Percentiles rank a stretch among this genome's conserved stretches.
These are phyloP conservation scores for Solanum lycopersicoides DNA, from an alignment of 257 asterid species.

Conservation along the genomic window DNA sequence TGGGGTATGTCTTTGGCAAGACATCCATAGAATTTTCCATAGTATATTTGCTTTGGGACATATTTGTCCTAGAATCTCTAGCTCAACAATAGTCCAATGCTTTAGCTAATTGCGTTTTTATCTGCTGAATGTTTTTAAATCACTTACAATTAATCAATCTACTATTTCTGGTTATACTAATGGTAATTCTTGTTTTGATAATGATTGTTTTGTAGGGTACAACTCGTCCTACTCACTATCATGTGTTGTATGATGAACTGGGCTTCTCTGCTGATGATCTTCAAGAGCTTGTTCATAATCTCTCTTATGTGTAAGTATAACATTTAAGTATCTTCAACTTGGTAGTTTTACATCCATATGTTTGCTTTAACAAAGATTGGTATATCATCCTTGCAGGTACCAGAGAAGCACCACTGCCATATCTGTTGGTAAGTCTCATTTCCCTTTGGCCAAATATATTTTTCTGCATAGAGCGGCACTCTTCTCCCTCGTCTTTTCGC, in stretches of 20 bases:
- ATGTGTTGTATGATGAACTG: conserved; percentile 60
- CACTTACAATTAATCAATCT: neutral
- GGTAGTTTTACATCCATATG: neutral
- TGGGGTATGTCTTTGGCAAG: neutral
- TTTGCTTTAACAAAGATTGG: neutral
- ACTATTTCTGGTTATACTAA: neutral
- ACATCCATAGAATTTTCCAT: neutral
- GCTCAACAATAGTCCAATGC: neutral
- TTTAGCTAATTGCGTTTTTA: no score
- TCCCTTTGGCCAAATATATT: no score
- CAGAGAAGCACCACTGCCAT: conserved; percentile 96
- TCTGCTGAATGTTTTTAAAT: neutral
- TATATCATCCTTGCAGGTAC: conserved; percentile 41
- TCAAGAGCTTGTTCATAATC: conserved; percentile 82
- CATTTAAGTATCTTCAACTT: neutral
- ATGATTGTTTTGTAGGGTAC: conserved; percentile 46
- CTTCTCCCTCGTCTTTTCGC: neutral
- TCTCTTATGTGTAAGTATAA: conserved; percentile 77
- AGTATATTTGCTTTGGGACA: neutral
- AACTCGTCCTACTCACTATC: conserved; percentile 86
- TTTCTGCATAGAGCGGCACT: neutral
- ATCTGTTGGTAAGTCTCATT: conserved; percentile 76
- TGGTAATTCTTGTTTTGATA: neutral
- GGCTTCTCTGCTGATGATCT: conserved; percentile 81
- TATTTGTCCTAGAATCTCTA: neutral